Conservation (phyloP, 495 filamentous ascomycete genomes). For the Neurospora tetrasperma region DNA sequence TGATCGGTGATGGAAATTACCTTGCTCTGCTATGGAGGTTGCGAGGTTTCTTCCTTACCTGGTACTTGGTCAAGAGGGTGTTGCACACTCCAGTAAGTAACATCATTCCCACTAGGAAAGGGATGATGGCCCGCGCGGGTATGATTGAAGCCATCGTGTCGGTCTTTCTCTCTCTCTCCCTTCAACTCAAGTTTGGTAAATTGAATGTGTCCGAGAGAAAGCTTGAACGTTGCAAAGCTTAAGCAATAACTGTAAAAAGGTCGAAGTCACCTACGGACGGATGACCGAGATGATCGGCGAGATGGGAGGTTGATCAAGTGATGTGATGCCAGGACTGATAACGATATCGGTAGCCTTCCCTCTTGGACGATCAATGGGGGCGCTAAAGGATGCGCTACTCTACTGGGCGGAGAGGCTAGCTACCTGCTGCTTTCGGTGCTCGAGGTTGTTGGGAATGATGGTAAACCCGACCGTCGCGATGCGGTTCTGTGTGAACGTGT, state of each 20-base stretch:
- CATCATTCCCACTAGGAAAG: conserved; percentile 88
- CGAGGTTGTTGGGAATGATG: not conserved
- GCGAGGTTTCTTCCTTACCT: conserved; percentile 41
- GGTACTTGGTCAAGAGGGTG: conserved; percentile 92
- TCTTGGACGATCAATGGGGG: not conserved
- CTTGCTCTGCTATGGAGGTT: not conserved
- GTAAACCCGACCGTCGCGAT: not conserved
- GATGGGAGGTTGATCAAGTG: not conserved
- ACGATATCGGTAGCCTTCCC: not conserved
- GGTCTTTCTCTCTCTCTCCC: not conserved
- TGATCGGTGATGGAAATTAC: not conserved
- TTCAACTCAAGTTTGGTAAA: not conserved
- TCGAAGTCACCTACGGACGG: not conserved
- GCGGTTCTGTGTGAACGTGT: not conserved
- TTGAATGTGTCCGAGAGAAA: not conserved
- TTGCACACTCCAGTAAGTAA: conserved; percentile 84
- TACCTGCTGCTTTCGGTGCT: not conserved
- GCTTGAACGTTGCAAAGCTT: not conserved
- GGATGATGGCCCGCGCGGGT: conserved; percentile 50
- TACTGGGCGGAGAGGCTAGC: not conserved
- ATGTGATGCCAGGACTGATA: not conserved
- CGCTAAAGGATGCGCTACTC: not conserved
- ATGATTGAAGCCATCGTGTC: conserved; percentile 29
- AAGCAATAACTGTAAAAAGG: not conserved
- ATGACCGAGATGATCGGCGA: not conserved